phyloP scores from a whole-genome alignment of 306 rosid species.

The Alnus rubra region DNA sequence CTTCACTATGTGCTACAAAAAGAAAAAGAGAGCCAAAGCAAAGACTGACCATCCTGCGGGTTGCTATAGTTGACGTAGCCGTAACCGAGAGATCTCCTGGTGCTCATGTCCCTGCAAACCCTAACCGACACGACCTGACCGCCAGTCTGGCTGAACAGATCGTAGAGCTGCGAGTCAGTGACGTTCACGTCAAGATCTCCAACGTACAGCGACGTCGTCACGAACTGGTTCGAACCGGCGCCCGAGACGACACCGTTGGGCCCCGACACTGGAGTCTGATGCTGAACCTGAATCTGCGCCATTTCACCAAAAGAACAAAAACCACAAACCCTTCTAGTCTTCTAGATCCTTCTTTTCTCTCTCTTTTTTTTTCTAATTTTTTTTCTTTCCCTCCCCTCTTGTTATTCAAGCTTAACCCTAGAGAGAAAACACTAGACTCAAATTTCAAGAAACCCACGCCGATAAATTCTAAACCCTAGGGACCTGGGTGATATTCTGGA shows the following conservation, averaged over 20 bases:
- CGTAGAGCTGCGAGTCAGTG: constrained; percentile 67
- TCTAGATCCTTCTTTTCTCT: neutral
- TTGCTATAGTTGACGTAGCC: constrained; percentile 69
- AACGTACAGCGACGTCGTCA: constrained; percentile 63
- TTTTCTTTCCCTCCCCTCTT: constrained; percentile 9
- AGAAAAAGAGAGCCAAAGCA: neutral
- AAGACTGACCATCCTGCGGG: constrained; percentile 61
- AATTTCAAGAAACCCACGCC: neutral
- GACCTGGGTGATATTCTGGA: neutral
- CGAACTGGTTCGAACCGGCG: constrained; percentile 41
- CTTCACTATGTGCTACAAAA: neutral
- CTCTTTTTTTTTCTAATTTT: neutral
- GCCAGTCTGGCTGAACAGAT: constrained; percentile 52
- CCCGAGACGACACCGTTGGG: constrained; percentile 36
- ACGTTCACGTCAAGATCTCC: constrained; percentile 69
- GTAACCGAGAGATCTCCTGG: constrained; percentile 72
- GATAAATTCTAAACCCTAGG: constrained; percentile 14
- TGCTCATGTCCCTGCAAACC: constrained; percentile 67
- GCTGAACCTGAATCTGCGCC: constrained; percentile 84
- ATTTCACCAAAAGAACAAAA: constrained; percentile 22
- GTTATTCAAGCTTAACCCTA: neutral
- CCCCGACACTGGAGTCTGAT: constrained; percentile 39
- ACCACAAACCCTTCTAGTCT: constrained; percentile 9
- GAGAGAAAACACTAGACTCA: constrained; percentile 5
- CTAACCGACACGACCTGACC: constrained; percentile 66